Evolutionary conservation across 176 grass and related monocot species (phyloP).

Genomic region (Puya raimondii): DNA sequence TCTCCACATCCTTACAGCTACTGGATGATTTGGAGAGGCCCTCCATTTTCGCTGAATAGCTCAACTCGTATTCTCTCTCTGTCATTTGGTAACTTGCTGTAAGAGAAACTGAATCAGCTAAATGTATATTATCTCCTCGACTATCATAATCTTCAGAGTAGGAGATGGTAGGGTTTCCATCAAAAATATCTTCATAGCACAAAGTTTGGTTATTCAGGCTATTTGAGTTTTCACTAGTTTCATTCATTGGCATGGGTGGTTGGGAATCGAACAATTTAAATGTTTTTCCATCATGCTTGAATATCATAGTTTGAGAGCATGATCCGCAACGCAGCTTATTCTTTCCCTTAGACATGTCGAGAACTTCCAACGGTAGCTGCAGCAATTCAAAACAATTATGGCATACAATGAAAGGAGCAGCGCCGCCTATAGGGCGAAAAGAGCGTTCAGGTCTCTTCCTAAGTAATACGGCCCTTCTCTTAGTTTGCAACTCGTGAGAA

Average conservation of each 20-base stretch:
- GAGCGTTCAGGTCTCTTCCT: conserved; percentile 45
- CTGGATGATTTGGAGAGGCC: background rate
- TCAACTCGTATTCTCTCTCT: background rate
- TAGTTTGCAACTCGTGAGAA: conserved; percentile 33
- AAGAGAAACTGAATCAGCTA: background rate
- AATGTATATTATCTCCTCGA: background rate
- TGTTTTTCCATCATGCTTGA: conserved; percentile 32
- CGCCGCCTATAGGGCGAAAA: conserved; percentile 60
- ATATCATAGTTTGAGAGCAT: conserved; percentile 44
- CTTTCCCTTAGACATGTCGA: conserved; percentile 24
- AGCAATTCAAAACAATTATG: conserved; percentile 62
- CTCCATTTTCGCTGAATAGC: background rate
- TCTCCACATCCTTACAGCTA: background rate
- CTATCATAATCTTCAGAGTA: background rate
- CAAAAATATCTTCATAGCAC: background rate
- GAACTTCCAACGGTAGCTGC: conserved; percentile 55
- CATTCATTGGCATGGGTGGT: conserved; percentile 16
- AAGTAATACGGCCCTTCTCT: conserved; percentile 39
- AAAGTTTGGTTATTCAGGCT: conserved; percentile 5
- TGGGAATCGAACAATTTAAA: conserved; percentile 10
- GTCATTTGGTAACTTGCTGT: background rate
- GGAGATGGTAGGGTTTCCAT: background rate
- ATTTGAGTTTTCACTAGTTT: conserved; percentile 33
- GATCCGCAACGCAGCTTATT: conserved; percentile 51
- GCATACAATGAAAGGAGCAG: conserved; percentile 69